Evolutionary conservation across 345 rosid genomes (phyloP), one percentile per base, ranked within the genome.

Genomic region (Lepidium africanum): DNA sequence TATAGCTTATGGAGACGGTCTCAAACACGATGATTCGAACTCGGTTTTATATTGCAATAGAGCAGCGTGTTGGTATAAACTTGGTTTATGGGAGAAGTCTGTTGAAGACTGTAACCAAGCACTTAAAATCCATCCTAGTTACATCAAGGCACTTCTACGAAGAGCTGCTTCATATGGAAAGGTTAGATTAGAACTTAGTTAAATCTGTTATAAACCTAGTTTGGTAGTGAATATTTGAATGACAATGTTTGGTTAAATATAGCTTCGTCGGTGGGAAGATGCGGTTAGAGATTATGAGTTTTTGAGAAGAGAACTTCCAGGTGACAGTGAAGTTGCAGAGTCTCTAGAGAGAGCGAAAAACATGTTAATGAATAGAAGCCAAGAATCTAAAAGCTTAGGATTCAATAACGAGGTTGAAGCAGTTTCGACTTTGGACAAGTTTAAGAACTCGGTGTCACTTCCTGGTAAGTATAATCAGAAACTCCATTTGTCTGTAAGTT

Each of bases 61-160:
- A 85, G 97, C 99, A 19, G 90, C 90, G 23, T 94, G 99, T 77
- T 94, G 99, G 99, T 87, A 83, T 67, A 94, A 94, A 74, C 96
- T 89, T 3, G 96, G 96, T 65, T 50, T 71, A 43, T 94, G 93
- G 97, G 96, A 87, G 65, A 83, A 83, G 68, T 91, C 97, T 66
- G 69, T 91, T 39, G 96, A 86, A 65, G 97, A 91, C 47, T 94
- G 96, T 84, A 89, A 85, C 73, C 87, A 85, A 59, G 96, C 99
- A 0, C 76, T 94, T 33, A 74, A 66, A 57, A 78, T 89, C 71
- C 96, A 86, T 13, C 90, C 96, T 2, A 84, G 72, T 70, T 91
- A 91, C 72, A 78, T 72, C 19, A 91, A 94, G 78, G 99, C 99
- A 32, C 85, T 94, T 75, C 87, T 91, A 62, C 67, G 96, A 53